Evolutionary conservation across 192 early-diverging fungal species (phyloP), one percentile per base, ranked within the genome.

Genomic region (Kickxella alabastrina): DNA sequence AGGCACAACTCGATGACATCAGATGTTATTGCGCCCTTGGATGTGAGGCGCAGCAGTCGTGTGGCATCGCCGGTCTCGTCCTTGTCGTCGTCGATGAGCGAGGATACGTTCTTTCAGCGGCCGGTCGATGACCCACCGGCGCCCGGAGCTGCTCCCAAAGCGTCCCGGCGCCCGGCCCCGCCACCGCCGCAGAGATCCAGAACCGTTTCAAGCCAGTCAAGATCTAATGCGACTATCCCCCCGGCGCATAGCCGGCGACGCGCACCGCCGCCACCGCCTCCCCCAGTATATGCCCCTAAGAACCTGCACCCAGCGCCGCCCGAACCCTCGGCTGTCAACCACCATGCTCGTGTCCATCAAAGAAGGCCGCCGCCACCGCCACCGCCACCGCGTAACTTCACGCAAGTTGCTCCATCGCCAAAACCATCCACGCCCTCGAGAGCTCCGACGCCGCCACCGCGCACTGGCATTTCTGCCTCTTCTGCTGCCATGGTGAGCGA

Each of bases 21-120:
- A n/a, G 54, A 57, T n/a, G 45, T 36, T 4, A n/a, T 52, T 6
- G 34, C n/a, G 17, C 13, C 24, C 25, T 19, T 28, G 3, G 27
- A 40, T 18, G 14, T n/a, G 23, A 54, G 44, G 12, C 38, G 54
- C 18, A 18, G 25, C 14, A 64, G 53, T 18, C 28, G 64, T 15
- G 46, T 54, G 8, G 59, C 31, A 4, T 75, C 71, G 47, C 71
- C 64, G 8, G 64, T 37, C 3, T 58, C 60, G 9, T 72, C 68
- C 42, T 48, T 63, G 18, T 60, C 61, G 12, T 75, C 71, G 28
- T 39, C 60, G 1, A 34, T 65, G 14, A 75, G 71, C 56, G 71
- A 67, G 13, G 71, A 75, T 32, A 75, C 71, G 1, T 75, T 59
- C 52, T 75, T 47, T 23, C 39, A 37, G 5, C 44, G 52, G 15